Conservation (phyloP, 2,329 filamentous ascomycete genomes). For the Sclerotinia glacialis region DNA sequence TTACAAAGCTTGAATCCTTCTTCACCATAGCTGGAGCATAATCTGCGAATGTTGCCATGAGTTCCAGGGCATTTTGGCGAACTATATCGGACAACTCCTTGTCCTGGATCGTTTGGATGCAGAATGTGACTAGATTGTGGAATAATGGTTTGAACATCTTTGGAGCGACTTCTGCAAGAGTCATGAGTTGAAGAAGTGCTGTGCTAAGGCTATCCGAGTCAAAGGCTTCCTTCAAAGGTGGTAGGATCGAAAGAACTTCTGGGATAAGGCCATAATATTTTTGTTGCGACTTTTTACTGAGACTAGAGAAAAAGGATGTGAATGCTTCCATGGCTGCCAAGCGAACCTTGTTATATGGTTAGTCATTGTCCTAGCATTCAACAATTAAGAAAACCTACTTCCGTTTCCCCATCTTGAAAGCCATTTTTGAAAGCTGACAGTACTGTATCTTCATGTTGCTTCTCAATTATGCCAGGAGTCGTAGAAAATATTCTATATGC, state of each 20-base stretch:
- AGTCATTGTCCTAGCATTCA: slow-evolving; percentile 5
- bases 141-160: slow-evolving; percentile 99
- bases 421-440: slow-evolving; percentile 84
- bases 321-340: slow-evolving; percentile 96
- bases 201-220: slow-evolving; percentile 91
- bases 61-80: slow-evolving; percentile 89
- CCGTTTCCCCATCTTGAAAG: slow-evolving; percentile 82
- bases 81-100: slow-evolving; percentile 90
- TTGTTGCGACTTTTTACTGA: slow-evolving; percentile 80
- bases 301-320: slow-evolving; percentile 88
- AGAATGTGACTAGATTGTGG: slow-evolving; percentile 87
- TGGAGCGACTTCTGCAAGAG: slow-evolving; percentile 87
- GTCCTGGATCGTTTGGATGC: slow-evolving; percentile 88
- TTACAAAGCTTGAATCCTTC: slow-evolving; percentile 87
- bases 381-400: slow-evolving; percentile 50
- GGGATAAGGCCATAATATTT: slow-evolving; percentile 88
- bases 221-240: slow-evolving; percentile 85
- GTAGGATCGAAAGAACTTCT: slow-evolving; percentile 89
- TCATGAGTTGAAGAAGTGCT: slow-evolving; percentile 86
- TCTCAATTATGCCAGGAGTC: slow-evolving; percentile 93
- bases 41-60: slow-evolving; percentile 98
- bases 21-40: slow-evolving; percentile 92
- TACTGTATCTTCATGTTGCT: slow-evolving; percentile 90
- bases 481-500: slow-evolving; percentile 95
- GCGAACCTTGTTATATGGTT: slow-evolving; percentile 60